These are phyloP conservation scores for Lentinula raphanica DNA, from an alignment of 768 basidiomycete genomes.

Conservation along the genomic window DNA sequence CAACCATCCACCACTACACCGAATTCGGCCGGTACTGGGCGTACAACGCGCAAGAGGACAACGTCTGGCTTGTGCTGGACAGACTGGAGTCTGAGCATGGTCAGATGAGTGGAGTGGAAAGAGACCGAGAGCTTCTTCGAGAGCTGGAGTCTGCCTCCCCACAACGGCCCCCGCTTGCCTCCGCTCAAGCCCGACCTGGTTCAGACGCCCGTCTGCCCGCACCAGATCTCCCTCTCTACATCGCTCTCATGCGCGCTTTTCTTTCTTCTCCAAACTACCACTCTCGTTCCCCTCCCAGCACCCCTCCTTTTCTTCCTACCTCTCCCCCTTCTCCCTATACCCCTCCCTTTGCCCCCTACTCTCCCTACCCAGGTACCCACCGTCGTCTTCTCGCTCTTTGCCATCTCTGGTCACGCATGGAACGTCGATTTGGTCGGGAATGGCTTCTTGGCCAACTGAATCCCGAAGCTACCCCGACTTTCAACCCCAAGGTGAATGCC, in stretches of 20 bases:
- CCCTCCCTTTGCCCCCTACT: neutral
- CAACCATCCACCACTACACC: conserved; percentile 5
- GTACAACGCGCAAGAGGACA: neutral
- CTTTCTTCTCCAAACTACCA: neutral
- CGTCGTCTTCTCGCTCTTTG: neutral
- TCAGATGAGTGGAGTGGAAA: too few relatives aligned
- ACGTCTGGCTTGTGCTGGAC: neutral
- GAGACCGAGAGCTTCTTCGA: too few relatives aligned
- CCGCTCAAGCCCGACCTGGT: too few relatives aligned
- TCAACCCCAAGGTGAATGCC: neutral
- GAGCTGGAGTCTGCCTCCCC: too few relatives aligned
- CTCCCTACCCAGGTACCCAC: neutral
- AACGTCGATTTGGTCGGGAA: neutral
- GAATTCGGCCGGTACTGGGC: conserved; percentile 3
- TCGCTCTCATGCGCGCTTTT: conserved; percentile 6
- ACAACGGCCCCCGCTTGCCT: too few relatives aligned
- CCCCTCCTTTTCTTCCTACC: neutral
- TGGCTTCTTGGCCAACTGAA: neutral
- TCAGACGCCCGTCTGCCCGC: neutral
- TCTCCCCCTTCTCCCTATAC: neutral
- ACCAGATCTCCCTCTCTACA: neutral
- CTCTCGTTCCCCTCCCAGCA: too few relatives aligned
- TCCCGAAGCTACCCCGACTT: too few relatives aligned
- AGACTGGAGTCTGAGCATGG: too few relatives aligned
- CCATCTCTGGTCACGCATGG: neutral